Evolutionary conservation across 179 eudicot species (phyloP).

Genomic region (Beta lomatogona): DNA sequence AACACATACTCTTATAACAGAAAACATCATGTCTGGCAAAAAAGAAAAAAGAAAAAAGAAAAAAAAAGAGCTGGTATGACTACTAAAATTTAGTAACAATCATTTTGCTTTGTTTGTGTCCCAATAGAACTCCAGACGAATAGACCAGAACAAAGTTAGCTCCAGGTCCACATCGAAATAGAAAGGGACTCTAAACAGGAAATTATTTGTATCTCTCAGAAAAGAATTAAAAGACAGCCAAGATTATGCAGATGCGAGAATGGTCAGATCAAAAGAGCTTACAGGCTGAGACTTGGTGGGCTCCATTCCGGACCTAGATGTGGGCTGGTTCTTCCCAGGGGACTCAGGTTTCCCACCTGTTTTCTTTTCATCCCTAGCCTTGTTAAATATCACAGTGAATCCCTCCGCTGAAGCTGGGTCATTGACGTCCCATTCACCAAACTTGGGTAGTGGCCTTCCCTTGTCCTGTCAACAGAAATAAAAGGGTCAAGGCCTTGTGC

Average conservation of each 20-base stretch:
- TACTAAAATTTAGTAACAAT: background rate
- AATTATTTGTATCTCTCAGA: background rate
- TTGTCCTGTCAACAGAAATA: constrained; percentile 52
- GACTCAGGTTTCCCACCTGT: constrained; percentile 77
- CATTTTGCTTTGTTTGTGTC: background rate
- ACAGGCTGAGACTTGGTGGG: constrained; percentile 67
- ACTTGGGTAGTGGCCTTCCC: constrained; percentile 91
- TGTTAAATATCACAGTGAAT: constrained; percentile 87
- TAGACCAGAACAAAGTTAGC: background rate
- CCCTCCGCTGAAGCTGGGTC: constrained; percentile 97
- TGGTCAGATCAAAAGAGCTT: constrained; percentile 38
- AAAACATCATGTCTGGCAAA: background rate
- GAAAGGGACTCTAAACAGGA: too few relatives aligned
- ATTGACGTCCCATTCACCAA: constrained; percentile 97
- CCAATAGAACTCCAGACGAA: background rate
- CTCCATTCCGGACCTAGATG: constrained; percentile 47
- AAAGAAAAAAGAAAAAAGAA: background rate
- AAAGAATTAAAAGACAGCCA: background rate
- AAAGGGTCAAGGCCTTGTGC: constrained; percentile 4
- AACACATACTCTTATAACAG: background rate
- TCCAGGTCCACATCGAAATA: background rate
- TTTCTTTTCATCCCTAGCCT: constrained; percentile 91
- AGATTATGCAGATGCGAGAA: background rate
- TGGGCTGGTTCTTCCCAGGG: constrained; percentile 57
- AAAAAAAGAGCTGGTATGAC: background rate